Conservation (phyloP, 257 asterid genomes). For the Handroanthus guayacan region DNA sequence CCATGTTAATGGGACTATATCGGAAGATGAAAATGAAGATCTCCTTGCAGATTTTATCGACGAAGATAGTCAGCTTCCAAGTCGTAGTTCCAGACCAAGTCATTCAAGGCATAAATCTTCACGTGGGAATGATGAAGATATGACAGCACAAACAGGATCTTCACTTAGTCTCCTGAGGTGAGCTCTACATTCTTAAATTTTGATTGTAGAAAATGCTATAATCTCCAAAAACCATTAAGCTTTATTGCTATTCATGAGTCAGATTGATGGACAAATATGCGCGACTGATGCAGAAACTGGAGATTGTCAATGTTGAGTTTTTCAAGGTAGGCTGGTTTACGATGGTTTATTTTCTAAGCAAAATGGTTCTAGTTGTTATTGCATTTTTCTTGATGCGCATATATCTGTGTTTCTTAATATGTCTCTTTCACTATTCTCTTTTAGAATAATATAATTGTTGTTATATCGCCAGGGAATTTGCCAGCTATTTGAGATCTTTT, state of each 20-base stretch:
- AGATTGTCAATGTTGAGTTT: constrained; percentile 87
- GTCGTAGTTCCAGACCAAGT: constrained; percentile 76
- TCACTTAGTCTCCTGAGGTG: constrained; percentile 92
- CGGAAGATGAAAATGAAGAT: constrained; percentile 99
- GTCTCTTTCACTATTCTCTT: constrained; percentile 2
- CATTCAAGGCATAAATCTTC: constrained; percentile 64
- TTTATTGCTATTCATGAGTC: constrained; percentile 40
- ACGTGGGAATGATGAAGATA: constrained; percentile 64
- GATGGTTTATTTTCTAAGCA: constrained; percentile 30
- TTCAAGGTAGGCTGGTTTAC: constrained; percentile 67
- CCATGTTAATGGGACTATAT: constrained; percentile 66
- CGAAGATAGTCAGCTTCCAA: constrained; percentile 99
- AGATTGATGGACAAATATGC: constrained; percentile 99
- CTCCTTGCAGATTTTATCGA: constrained; percentile 99
- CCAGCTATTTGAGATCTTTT: constrained; percentile 93
- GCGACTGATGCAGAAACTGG: constrained; percentile 95
- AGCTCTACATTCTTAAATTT: constrained; percentile 39
- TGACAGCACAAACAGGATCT: constrained; percentile 85
- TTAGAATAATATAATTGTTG: constrained; percentile 26
- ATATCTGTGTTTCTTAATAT: background rate
- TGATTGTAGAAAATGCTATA: constrained; percentile 30
- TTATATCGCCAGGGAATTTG: constrained; percentile 76
- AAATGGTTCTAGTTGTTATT: constrained; percentile 29
- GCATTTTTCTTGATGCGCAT: constrained; percentile 20
- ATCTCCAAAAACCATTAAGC: constrained; percentile 39